phyloP scores from a whole-genome alignment of 805 yeast genomes.

The Lachancea sp. region DNA sequence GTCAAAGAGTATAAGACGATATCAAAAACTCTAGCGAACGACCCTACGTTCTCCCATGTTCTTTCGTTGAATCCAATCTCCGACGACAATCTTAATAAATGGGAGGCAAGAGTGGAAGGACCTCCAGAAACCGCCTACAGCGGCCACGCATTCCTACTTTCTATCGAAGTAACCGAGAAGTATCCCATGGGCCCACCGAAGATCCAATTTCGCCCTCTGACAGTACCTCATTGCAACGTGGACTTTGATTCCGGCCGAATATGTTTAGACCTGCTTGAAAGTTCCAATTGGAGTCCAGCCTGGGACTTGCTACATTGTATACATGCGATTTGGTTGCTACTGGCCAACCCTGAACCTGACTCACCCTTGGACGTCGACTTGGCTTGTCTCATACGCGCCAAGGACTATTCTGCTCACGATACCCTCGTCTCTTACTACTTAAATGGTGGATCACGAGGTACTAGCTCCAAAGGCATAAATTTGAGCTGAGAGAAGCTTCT shows the following conservation, averaged over 20 bases:
- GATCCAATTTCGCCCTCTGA: constrained; percentile 38
- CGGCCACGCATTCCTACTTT: constrained; percentile 46
- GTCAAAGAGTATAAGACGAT: constrained; percentile 8
- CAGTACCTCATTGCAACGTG: constrained; percentile 46
- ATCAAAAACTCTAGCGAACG: constrained; percentile 3
- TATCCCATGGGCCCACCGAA: constrained; percentile 60
- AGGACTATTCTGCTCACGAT: constrained; percentile 40
- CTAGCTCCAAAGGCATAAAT: background rate
- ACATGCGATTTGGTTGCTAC: constrained; percentile 49
- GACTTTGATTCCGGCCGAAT: constrained; percentile 56
- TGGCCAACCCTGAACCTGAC: constrained; percentile 63
- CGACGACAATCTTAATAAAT: constrained; percentile 40
- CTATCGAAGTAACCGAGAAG: constrained; percentile 38
- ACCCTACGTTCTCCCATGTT: constrained; percentile 6
- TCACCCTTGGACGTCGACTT: constrained; percentile 67
- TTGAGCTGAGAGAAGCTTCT: no score
- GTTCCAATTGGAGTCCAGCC: constrained; percentile 61
- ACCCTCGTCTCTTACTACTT: constrained; percentile 35
- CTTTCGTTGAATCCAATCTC: constrained; percentile 37
- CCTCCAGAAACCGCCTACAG: constrained; percentile 48
- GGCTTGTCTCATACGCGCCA: constrained; percentile 50
- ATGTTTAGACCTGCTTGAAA: constrained; percentile 58
- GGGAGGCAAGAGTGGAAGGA: constrained; percentile 49
- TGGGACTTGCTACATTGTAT: constrained; percentile 55
- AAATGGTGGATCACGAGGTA: constrained; percentile 9